Evolutionary conservation across 2,329 filamentous ascomycete genomes (phyloP).

Genomic region (Mollisiaceae sp.): DNA sequence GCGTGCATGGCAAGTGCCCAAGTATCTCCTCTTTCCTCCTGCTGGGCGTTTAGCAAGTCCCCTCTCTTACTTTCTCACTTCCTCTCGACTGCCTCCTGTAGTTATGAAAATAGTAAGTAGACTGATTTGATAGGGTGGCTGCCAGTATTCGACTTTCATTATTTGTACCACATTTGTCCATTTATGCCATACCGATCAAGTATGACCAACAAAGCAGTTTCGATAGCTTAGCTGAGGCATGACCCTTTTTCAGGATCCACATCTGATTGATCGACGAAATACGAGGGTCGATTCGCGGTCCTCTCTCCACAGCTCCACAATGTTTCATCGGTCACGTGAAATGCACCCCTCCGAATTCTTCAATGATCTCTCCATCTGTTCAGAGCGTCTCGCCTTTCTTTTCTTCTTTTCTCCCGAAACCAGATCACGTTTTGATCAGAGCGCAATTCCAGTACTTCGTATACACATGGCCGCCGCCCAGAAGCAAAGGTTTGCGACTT

Average conservation of each 20-base stretch:
- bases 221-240: neutral
- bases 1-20: neutral
- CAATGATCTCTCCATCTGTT: neutral
- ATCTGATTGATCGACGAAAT: constrained; percentile 2
- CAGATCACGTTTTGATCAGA: too few species aligned
- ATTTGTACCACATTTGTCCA: neutral
- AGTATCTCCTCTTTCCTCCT: neutral
- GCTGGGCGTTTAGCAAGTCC: too few species aligned
- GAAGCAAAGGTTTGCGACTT: neutral
- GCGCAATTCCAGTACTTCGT: too few species aligned
- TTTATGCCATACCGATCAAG: neutral
- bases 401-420: too few species aligned
- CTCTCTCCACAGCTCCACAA: neutral
- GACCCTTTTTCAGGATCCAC: neutral
- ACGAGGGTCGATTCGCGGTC: neutral
- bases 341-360: neutral
- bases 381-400: neutral
- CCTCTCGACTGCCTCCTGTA: too few species aligned
- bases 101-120: too few species aligned
- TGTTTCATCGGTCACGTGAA: neutral
- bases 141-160: neutral
- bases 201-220: neutral
- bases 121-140: too few species aligned
- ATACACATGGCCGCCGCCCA: neutral
- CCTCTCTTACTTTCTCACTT: too few species aligned